Evolutionary conservation across 768 basidiomycete species (phyloP).

Genomic region (Mycena belliarum): DNA sequence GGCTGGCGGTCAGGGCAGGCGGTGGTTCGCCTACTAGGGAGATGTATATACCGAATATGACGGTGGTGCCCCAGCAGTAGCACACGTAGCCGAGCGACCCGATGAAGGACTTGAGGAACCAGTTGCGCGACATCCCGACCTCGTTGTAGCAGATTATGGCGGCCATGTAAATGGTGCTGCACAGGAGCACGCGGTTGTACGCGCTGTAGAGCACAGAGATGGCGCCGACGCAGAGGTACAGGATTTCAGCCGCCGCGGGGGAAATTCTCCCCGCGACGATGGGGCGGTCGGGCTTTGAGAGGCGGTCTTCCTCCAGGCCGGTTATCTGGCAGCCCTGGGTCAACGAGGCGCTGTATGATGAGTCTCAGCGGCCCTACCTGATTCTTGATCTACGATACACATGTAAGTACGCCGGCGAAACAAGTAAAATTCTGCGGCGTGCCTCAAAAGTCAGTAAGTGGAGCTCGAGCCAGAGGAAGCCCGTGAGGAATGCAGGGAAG

Average conservation of each 20-base stretch:
- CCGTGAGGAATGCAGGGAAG: slow-evolving; percentile 15
- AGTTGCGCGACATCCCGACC: slow-evolving; percentile 14
- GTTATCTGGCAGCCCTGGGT: slow-evolving; percentile 1
- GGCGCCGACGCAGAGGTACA: slow-evolving; percentile 14
- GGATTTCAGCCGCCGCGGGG: slow-evolving; percentile 6
- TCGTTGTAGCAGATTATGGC: slow-evolving; percentile 24
- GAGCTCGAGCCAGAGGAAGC: slow-evolving; percentile 23
- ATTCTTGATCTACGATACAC: slow-evolving; percentile 9
- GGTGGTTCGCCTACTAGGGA: too few relatives aligned
- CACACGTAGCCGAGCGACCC: slow-evolving; percentile 24
- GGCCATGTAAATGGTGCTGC: slow-evolving; percentile 19
- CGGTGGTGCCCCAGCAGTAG: slow-evolving; percentile 25
- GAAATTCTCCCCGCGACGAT: slow-evolving; percentile 21
- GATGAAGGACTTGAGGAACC: slow-evolving; percentile 19
- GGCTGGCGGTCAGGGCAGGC: too few relatives aligned
- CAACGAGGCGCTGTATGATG: not conserved
- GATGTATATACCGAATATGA: slow-evolving; percentile 19
- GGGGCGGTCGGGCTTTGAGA: slow-evolving; percentile 25
- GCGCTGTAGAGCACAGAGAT: slow-evolving; percentile 14
- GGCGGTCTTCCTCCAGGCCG: slow-evolving; percentile 24
- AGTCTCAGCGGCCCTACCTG: not conserved
- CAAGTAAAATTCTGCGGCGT: not conserved
- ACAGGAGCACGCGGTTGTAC: slow-evolving; percentile 4
- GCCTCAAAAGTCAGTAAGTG: slow-evolving; percentile 23
- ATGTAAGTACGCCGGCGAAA: not conserved